Base-by-base conservation (phyloP, 2,329 filamentous ascomycete species). In the Setomelanomma holmii region DNA sequence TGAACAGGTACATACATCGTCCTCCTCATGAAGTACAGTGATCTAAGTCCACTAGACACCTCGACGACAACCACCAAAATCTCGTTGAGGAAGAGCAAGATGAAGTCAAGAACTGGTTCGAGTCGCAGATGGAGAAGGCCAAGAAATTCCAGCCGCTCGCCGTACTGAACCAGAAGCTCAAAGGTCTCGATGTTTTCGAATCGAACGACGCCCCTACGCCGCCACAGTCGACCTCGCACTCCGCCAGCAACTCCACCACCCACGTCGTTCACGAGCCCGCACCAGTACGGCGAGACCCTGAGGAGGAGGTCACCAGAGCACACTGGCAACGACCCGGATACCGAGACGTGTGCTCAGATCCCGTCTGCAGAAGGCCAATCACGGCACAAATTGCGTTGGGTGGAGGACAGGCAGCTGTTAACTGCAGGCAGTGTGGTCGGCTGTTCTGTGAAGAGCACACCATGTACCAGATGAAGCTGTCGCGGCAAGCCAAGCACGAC, bases 391-490 rank as follows among this genome's bases (percentile, higher is more conserved):
- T 89, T 73, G 84, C 87, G 21, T 78, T 99, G 4, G 92, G 91
- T 0, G 83, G 89, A 2, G 83, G 89, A 5, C 93, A 89, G 66
- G 91, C 92, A 16, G 92, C 84, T 66, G 87, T 99, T 66, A 97
- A 99, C 73, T 99, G 95, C 75, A 84, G 95, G 58, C 91, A 93
- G 58, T 99, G 95, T 68, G 95, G 95, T 5, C 88, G 89, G 64
- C 78, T 99, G 35, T 99, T 98, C 72, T 99, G 95, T 75, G 95
- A 98, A 69, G 90, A 93, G 64, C 95, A 99, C 73, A 98, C 95
- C 45, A 96, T 99, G 93, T 99, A 98, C 71, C 93, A 99, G 78
- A 98, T 98, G 90, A 97, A 96, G 79, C 82, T 99, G 10, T 96
- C 93, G 7, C 83, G 93, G 48, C 89, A 92, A 23, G 95, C 95